phyloP scores from a whole-genome alignment of 106 monocot genomes.

The Dioscorea alata region DNA sequence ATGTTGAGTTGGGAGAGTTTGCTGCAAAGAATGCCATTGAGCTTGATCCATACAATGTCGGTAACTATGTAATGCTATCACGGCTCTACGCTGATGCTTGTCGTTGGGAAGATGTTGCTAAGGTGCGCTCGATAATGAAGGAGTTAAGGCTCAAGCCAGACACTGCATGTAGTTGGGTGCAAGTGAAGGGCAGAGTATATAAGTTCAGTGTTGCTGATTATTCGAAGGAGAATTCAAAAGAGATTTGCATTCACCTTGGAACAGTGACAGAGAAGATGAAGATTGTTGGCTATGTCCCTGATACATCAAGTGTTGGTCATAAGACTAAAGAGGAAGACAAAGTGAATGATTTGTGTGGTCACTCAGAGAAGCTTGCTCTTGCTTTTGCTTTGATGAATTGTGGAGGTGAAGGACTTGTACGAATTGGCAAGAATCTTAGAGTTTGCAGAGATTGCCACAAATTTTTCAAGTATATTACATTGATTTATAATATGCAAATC shows the following conservation, averaged over 20 bases:
- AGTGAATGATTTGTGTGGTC: conserved; percentile 31
- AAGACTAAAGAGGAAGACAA: conserved; percentile 8
- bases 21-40: conserved; percentile 30
- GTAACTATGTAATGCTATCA: conserved; percentile 28
- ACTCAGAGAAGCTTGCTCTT: conserved; percentile 42
- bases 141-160: conserved; percentile 25
- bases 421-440: conserved; percentile 39
- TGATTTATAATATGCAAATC: conserved; percentile 24
- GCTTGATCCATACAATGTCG: conserved; percentile 27
- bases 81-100: conserved; percentile 32
- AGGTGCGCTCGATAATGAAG: conserved; percentile 29
- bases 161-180: conserved; percentile 42
- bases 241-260: conserved; percentile 17
- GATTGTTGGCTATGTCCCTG: conserved; percentile 15
- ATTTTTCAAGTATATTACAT: conserved; percentile 30
- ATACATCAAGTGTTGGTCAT: conserved; percentile 26
- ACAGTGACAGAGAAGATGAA: conserved; percentile 11
- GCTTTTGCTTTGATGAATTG: conserved; percentile 21
- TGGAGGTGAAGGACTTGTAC: conserved; percentile 16
- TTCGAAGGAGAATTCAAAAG: conserved; percentile 11
- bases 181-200: conserved; percentile 31
- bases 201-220: conserved; percentile 25
- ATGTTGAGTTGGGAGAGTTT: conserved; percentile 32
- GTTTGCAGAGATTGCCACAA: conserved; percentile 38
- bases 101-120: conserved; percentile 27